Evolutionary conservation across 176 grass and related monocot genomes (phyloP), one percentile per base, ranked within the genome.

Genomic region (Otatea glauca): DNA sequence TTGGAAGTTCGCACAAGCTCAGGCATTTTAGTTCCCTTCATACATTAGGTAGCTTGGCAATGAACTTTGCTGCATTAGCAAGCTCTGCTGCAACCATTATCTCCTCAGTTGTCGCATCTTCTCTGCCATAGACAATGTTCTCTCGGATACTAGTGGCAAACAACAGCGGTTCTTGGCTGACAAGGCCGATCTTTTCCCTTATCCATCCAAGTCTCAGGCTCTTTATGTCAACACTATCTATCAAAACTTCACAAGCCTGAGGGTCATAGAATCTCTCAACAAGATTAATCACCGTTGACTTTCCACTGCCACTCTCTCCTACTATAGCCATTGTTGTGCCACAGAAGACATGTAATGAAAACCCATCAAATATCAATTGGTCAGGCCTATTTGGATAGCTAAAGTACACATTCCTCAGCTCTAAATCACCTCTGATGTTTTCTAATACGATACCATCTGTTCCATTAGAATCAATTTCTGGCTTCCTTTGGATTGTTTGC

Each of bases 251-350:
- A 69, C 77, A 77, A n/a, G 43, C 45, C 68, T 59, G 56, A 42
- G 84, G 75, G 78, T 86, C 84, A 62, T 80, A 86, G 45, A 80
- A 86, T 21, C 84, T 68, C 50, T 86, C 75, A 7, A 86, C 59
- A 35, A 86, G 59, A 17, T 65, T 63, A 48, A 86, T 76, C 66
- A 80, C 65, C 16, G 84, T 86, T 68, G 75, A 79, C 75, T 86
- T 86, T 34, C 65, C 84, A 23, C 63, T 71, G 51, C 75, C 65
- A 62, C 84, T 86, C 56, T 76, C 50, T 49, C 84, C 84, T 44
- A 86, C 84, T 66, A 86, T 37, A 60, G 84, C 84, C 64, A 80
- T 50, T 44, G 76, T 86, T 78, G 68, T 86, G 9, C 84, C 84
- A 60, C 49, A 50, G 24, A 66, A 24, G 17, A 86, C 65, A 49